Evolutionary conservation across 495 filamentous ascomycete species (phyloP).

Genomic region (Hypoxylon fragiforme): DNA sequence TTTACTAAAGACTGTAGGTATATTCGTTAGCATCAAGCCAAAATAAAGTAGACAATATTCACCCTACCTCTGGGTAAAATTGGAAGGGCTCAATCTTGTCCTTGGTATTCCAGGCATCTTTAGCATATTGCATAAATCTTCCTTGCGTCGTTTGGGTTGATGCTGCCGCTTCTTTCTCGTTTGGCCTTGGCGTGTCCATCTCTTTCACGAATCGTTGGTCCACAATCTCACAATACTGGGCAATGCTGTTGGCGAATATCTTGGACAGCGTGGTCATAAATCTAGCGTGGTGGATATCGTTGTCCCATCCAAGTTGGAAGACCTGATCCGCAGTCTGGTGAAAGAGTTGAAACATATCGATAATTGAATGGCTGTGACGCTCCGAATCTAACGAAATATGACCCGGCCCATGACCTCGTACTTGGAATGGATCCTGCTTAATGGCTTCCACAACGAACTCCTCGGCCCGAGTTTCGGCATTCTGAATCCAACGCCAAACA

Average conservation of each 20-base stretch:
- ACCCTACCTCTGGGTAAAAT: constrained; percentile 83
- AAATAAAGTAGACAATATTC: constrained; percentile 23
- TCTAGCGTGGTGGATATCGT: constrained; percentile 89
- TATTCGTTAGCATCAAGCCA: constrained; percentile 20
- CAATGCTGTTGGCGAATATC: constrained; percentile 78
- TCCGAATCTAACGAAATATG: constrained; percentile 74
- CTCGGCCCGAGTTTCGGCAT: constrained; percentile 75
- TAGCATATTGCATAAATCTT: constrained; percentile 86
- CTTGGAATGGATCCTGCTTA: constrained; percentile 80
- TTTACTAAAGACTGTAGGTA: constrained; percentile 83
- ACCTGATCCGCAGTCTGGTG: constrained; percentile 88
- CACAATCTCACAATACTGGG: constrained; percentile 87
- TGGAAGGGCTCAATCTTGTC: constrained; percentile 98
- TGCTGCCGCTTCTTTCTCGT: constrained; percentile 82
- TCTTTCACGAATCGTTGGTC: constrained; percentile 86
- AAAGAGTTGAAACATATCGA: constrained; percentile 93
- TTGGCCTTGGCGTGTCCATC: constrained; percentile 76
- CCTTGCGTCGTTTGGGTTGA: constrained; percentile 82
- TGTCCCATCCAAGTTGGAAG: constrained; percentile 83
- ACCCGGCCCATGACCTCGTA: constrained; percentile 61
- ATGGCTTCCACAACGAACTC: constrained; percentile 88
- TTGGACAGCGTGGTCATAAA: constrained; percentile 98
- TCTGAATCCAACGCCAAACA: constrained; percentile 91
- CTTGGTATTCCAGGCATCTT: constrained; percentile 91
- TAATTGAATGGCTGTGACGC: constrained; percentile 87